Base-by-base conservation (phyloP, 495 filamentous ascomycete species). In the Achaetomiella virescens region DNA sequence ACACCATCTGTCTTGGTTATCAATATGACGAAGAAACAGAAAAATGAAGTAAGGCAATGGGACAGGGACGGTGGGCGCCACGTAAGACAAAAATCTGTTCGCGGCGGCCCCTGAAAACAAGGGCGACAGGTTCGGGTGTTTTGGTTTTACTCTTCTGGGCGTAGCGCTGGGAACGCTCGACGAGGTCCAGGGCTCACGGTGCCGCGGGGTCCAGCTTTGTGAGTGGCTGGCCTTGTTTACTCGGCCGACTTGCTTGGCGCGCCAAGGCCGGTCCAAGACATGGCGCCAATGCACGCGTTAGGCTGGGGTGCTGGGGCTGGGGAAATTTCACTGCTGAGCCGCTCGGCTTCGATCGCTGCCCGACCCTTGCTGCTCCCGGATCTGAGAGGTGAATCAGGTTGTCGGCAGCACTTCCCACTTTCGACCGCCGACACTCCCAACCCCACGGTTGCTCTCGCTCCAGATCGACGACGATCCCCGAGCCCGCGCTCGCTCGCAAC, bases 271-370 rank as follows among this genome's bases (percentile, higher is more conserved):
- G 20, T 31, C 37, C 27, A 24, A 31, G 48, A 21, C 14, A 45
- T 54, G 31, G 52, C 52, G 52, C 52, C 41, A n/a, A 38, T 55
- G 27, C 33, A 54, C 49, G 49, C 49, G 24, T 52, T 41, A 42
- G 37, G 36, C 49, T 42, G 17, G 36, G 11, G 18, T 6, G 27
- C 27, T 4, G 27, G 27, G 27, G 17, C 18, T 25, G 14, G 41
- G 17, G 4, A 2, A 40, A 15, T 45, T 50, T 38, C 37, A 46
- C 46, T n/a, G 54, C 54, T 18, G 40, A 57, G 46, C 25, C 27
- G 15, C 43, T 49, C 29, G 20, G 18, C 40, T 6, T 45, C 22
- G 36, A 44, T 50, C 46, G 54, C 46, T 57, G 46, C 46, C 54
- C 54, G 54, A 56, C 45, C 54, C 53, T 20, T 33, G 46, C 36